A percentile compares a stretch with the other conserved stretches of the same genome.
These are phyloP conservation scores for Somion occarium DNA, from an alignment of 1,284 basidiomycete species.

Conservation along the genomic window DNA sequence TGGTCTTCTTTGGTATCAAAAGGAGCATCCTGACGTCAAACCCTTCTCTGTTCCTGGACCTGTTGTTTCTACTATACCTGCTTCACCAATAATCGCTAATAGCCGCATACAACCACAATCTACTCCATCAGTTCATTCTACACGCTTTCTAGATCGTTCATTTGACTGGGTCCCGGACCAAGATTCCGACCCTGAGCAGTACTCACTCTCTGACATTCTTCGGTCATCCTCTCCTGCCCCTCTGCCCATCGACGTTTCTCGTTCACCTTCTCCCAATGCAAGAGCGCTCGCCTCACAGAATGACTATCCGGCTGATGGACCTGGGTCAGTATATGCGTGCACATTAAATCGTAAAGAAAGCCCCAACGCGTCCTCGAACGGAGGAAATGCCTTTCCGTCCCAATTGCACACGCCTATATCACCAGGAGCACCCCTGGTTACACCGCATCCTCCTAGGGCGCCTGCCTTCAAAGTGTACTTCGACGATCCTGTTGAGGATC, in stretches of 20 bases:
- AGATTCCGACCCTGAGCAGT: background rate
- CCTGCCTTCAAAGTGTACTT: conserved; percentile 34
- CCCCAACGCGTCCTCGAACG: background rate
- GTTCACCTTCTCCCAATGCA: background rate
- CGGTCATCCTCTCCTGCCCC: background rate
- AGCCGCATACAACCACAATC: background rate
- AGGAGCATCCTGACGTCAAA: too few relatives aligned
- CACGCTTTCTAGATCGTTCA: too few relatives aligned
- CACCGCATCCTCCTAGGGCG: background rate
- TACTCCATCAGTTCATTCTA: background rate
- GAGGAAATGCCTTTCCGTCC: too few relatives aligned
- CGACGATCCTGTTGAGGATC: conserved; percentile 49
- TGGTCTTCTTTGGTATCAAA: too few relatives aligned
- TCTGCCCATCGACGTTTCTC: background rate
- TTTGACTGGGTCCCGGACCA: background rate
- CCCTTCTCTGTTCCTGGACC: too few relatives aligned
- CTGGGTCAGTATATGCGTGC: too few relatives aligned
- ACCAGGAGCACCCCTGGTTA: too few relatives aligned
- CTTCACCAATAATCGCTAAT: too few relatives aligned
- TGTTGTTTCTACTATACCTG: too few relatives aligned
- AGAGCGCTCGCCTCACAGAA: background rate
- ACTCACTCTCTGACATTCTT: background rate
- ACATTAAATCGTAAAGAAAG: too few relatives aligned
- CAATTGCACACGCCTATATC: background rate
- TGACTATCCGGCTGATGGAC: too few relatives aligned